Conservation (phyloP, 2,329 filamentous ascomycete genomes). For the Penicillium sp. region DNA sequence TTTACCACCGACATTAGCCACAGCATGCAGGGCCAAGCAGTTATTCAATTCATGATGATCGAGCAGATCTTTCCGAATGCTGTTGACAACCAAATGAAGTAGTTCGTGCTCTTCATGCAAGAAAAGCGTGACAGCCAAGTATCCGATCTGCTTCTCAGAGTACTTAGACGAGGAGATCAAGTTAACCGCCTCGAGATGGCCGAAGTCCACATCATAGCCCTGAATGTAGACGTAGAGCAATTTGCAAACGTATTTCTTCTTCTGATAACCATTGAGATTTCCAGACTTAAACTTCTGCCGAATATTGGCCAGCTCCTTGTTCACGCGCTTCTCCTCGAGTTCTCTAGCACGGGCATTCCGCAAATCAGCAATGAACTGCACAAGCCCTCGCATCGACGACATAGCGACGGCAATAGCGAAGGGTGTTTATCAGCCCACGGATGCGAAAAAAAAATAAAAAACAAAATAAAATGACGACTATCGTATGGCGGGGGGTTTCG, state of each 20-base stretch:
- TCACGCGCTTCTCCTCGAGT: conserved; percentile 97
- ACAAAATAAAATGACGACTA: background rate
- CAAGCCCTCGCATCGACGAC: conserved; percentile 66
- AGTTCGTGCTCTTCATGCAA: conserved; percentile 96
- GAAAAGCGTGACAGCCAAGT: conserved; percentile 94
- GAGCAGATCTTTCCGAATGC: conserved; percentile 90
- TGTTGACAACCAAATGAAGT: conserved; percentile 94
- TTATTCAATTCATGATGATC: conserved; percentile 98
- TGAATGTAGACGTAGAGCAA: conserved; percentile 98
- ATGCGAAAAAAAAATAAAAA: too few relatives aligned
- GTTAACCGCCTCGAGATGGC: conserved; percentile 96
- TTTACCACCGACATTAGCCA: conserved; percentile 92
- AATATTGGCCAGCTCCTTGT: conserved; percentile 98
- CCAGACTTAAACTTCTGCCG: conserved; percentile 98
- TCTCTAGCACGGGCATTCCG: conserved; percentile 92
- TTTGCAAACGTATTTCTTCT: conserved; percentile 99
- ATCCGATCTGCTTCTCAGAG: conserved; percentile 98
- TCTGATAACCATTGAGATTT: conserved; percentile 91
- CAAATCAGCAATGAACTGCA: conserved; percentile 97
- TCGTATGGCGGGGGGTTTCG: conserved; percentile 10
- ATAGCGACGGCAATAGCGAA: conserved; percentile 22
- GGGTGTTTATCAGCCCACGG: background rate
- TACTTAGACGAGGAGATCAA: conserved; percentile 96
- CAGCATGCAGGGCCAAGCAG: conserved; percentile 91
- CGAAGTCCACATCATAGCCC: conserved; percentile 98